These are phyloP conservation scores for Xylariales sp. DNA, from an alignment of 2,329 filamentous ascomycete species.

Conservation along the genomic window DNA sequence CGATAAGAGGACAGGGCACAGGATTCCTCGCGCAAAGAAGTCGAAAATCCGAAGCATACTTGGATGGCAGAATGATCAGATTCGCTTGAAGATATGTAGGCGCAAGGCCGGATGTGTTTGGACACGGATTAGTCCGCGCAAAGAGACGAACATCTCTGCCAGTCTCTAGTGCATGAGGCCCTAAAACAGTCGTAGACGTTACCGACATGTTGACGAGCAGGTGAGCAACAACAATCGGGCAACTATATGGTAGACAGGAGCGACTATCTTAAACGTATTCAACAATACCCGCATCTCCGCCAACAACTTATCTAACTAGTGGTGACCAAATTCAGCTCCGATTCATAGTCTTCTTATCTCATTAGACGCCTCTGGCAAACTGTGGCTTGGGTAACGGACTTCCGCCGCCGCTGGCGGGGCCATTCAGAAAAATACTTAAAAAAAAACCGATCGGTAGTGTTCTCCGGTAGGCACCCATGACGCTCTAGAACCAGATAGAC, in stretches of 20 bases:
- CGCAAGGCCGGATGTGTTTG: slow-evolving; percentile 65
- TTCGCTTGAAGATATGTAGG: slow-evolving; percentile 71
- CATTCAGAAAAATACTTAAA: slow-evolving; percentile 4
- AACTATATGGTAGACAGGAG: background rate
- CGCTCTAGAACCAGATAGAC: slow-evolving; percentile 5
- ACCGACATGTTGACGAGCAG: slow-evolving; percentile 20
- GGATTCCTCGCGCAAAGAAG: slow-evolving; percentile 70
- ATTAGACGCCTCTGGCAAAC: slow-evolving; percentile 9
- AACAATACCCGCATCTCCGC: background rate
- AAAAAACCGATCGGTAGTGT: no score
- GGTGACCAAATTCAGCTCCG: slow-evolving; percentile 8
- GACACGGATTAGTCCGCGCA: slow-evolving; percentile 56
- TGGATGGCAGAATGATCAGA: slow-evolving; percentile 67
- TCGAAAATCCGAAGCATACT: slow-evolving; percentile 68
- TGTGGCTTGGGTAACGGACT: slow-evolving; percentile 35
- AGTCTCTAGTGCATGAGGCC: slow-evolving; percentile 40
- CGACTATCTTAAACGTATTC: background rate
- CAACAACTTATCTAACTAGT: background rate
- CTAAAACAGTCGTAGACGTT: slow-evolving; percentile 26
- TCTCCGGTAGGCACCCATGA: slow-evolving; percentile 14
- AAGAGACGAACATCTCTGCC: slow-evolving; percentile 57
- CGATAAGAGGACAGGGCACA: slow-evolving; percentile 71
- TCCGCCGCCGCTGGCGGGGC: slow-evolving; percentile 34
- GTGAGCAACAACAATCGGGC: background rate
- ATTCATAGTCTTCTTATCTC: background rate